These are phyloP conservation scores for Eutrema japonicum DNA, from an alignment of 345 rosid species.

Conservation along the genomic window DNA sequence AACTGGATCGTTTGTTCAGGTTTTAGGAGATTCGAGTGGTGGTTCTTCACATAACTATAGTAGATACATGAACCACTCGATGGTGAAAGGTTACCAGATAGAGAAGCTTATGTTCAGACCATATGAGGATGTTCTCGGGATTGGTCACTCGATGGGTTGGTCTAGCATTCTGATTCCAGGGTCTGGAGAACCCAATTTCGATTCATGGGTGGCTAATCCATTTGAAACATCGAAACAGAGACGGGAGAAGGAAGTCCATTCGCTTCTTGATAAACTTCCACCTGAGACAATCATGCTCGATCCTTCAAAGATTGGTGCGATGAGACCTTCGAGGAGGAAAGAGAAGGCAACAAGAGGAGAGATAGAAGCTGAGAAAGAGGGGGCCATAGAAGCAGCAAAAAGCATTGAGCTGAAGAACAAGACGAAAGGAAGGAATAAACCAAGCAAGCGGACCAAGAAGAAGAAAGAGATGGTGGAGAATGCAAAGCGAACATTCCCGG, in stretches of 20 bases:
- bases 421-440: conserved; percentile 85
- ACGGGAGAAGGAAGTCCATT: conserved; percentile 80
- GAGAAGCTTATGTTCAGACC: conserved; percentile 77
- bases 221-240: conserved; percentile 87
- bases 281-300: conserved; percentile 89
- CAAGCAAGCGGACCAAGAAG: conserved; percentile 71
- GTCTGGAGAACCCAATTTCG: conserved; percentile 94
- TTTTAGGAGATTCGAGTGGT: conserved; percentile 57
- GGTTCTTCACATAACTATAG: conserved; percentile 56
- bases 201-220: conserved; percentile 93
- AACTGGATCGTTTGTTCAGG: conserved; percentile 67
- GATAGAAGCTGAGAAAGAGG: conserved; percentile 68
- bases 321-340: conserved; percentile 57
- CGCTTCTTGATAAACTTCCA: conserved; percentile 93
- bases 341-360: conserved; percentile 65
- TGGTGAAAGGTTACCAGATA: conserved; percentile 81
- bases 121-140: conserved; percentile 81
- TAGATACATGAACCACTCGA: conserved; percentile 75
- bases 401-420: conserved; percentile 60
- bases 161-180: conserved; percentile 88
- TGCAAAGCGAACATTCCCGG: conserved; percentile 73
- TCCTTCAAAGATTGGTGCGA: conserved; percentile 84
- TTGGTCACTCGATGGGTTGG: conserved; percentile 97
- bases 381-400: conserved; percentile 65
- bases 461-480: conserved; percentile 56